Evolutionary conservation across 2,329 filamentous ascomycete genomes (phyloP), one percentile per base, ranked within the genome.

Genomic region (Leptodontidium sp.): DNA sequence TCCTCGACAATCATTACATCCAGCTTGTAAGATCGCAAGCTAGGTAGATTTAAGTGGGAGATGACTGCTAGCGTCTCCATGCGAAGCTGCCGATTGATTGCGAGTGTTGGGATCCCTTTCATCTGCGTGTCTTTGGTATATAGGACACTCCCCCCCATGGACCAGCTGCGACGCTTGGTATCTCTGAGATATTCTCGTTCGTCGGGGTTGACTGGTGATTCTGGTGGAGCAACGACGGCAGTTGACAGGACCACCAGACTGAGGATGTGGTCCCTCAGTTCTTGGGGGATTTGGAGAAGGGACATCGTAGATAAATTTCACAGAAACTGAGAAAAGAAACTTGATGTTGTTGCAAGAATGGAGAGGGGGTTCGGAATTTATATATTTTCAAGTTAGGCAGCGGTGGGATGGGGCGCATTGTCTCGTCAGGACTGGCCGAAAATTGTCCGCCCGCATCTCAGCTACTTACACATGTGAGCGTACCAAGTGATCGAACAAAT

Each of bases 1-100:
- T 57, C 53, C 32, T 57, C 53, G 17, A 57, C 29, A 12, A 57
- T 57, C 53, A 57, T 57, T n/a, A 38, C 53, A 17, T 57, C 53
- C 17, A 38, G 32, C 21, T 38, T 57, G 17, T 57, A 57, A 15
- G 53, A 57, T 57, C 53, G 29, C 15, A 57, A 26, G 29, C 53
- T 21, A 21, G 29, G 29, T 8, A 57, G 29, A 7, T 57, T 32
- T 11, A 57, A 14, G 15, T 17, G 29, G 29, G 17, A 9, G 26
- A 57, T 38, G 53, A 57, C 29, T 5, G 4, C 14, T 11, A 57
- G 11, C 14, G 53, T 57, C 32, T 57, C 53, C 5, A 1, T 26
- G 17, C 53, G 29, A 12, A 57, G 14, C 15, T 57, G 53, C 2
- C 15, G 53, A 38, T 57, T 38, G 29, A 57, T n/a, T 7, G 29